Base-by-base conservation (phyloP, 768 basidiomycete genomes). In the Suillus luteus region DNA sequence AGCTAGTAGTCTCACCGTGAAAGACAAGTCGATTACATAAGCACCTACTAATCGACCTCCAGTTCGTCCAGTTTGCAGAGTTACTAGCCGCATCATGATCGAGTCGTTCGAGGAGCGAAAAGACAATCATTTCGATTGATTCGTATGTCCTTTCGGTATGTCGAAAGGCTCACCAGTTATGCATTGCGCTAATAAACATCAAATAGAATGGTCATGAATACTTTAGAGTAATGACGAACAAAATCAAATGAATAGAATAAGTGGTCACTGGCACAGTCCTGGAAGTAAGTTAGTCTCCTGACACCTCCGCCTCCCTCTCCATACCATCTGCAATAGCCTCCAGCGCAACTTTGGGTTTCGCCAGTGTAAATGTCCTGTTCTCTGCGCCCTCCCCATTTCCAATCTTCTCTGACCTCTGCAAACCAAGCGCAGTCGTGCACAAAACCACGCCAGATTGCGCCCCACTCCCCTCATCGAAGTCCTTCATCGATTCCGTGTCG, bases 361-460 rank as follows among this genome's bases (percentile, higher is more conserved):
- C 69, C 61, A 88, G 72, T 0, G 83, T 77, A 3, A 73, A 72
- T 24, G 79, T 80, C 44, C 82, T 78, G 85, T 82, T 86, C 44
- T 81, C 79, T n/a, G 78, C 80, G 5, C 67, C 67, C 40, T 75
- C 75, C 12, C 78, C 82, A n/a, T 77, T 69, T 19, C 66, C 68
- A 22, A 75, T 60, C 61, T 74, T 80, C 55, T 78, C 78, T 10
- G 75, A 74, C 62, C 78, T 70, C 54, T 76, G 73, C 40, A 88
- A 74, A 2, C 86, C 86, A 4, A 88, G 76, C 57, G 86, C 83
- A 22, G 82, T 86, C 54, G 86, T 86, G 67, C 87, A 87, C 22
- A 88, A 67, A 5, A 87, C 77, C 11, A 66, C 64, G 8, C 65
- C 71, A 6, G 65, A 63, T 15, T 58, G 66, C 19, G 55, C 63